phyloP scores from a whole-genome alignment of 225 moss, liverwort and hornwort genomes.

The Neckera pumila region DNA sequence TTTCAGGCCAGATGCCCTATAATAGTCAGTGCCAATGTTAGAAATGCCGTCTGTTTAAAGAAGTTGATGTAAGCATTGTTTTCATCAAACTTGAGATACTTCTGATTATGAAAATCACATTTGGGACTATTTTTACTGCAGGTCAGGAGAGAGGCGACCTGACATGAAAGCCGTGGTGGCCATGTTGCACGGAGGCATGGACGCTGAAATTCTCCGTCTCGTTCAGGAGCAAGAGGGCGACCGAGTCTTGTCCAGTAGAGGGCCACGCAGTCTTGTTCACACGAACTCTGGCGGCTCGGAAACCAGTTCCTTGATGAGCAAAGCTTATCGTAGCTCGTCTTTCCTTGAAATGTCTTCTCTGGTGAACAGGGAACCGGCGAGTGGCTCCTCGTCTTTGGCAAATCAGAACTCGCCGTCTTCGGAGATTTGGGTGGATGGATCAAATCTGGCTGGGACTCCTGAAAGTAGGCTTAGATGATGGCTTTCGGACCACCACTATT shows the following conservation, averaged over 20 bases:
- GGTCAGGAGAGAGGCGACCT: neutral
- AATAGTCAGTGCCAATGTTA: neutral
- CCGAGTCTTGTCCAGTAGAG: neutral
- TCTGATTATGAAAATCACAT: neutral
- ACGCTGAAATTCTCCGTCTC: neutral
- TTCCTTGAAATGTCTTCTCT: too few species aligned
- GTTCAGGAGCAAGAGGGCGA: neutral
- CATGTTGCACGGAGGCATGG: slow-evolving; percentile 7
- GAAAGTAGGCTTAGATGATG: neutral
- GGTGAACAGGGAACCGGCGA: too few species aligned
- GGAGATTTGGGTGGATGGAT: neutral
- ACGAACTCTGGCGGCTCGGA: neutral
- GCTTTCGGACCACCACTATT: neutral
- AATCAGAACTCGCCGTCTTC: neutral
- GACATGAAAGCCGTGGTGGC: slow-evolving; percentile 1
- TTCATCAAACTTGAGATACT: too few species aligned
- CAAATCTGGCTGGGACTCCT: neutral
- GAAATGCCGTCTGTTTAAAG: neutral
- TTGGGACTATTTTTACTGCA: neutral
- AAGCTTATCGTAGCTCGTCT: neutral
- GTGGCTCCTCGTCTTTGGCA: neutral
- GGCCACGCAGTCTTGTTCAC: neutral
- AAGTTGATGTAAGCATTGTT: too few species aligned
- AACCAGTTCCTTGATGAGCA: neutral
- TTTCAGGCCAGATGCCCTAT: neutral